Evolutionary conservation across 257 asterid genomes (phyloP).

Genomic region (Cordia subcordata): DNA sequence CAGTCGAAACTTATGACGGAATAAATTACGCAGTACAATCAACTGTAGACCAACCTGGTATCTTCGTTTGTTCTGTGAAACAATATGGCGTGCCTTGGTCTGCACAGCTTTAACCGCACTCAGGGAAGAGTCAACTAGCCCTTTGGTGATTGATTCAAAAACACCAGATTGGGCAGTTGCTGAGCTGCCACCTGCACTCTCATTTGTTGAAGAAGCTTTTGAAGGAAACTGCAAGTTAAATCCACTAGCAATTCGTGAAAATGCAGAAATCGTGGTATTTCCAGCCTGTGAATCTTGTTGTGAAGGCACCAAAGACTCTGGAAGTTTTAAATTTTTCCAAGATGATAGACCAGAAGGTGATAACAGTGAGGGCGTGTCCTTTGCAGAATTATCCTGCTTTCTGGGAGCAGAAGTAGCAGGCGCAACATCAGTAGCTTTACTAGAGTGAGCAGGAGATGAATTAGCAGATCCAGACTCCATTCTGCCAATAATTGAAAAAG

Average conservation of each 20-base stretch:
- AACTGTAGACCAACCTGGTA: slow-evolving; percentile 63
- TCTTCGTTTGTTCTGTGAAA: slow-evolving; percentile 95
- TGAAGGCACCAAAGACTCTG: slow-evolving; percentile 35
- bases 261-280: slow-evolving; percentile 44
- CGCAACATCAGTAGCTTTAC: slow-evolving; percentile 41
- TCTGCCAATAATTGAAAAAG: slow-evolving; percentile 19
- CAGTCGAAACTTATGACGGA: too few relatives aligned
- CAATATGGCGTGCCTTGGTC: slow-evolving; percentile 89
- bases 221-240: slow-evolving; percentile 54
- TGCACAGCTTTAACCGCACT: slow-evolving; percentile 94
- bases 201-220: slow-evolving; percentile 40
- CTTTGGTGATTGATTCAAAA: slow-evolving; percentile 74
- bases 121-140: slow-evolving; percentile 81
- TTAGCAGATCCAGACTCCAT: slow-evolving; percentile 63
- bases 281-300: slow-evolving; percentile 37
- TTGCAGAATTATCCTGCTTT: slow-evolving; percentile 35
- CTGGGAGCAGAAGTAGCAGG: slow-evolving; percentile 27
- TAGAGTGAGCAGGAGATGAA: slow-evolving; percentile 33
- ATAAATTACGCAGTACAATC: not conserved
- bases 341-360: slow-evolving; percentile 53
- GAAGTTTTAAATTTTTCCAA: slow-evolving; percentile 59
- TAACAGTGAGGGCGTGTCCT: slow-evolving; percentile 39
- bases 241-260: slow-evolving; percentile 87
- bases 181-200: slow-evolving; percentile 37
- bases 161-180: slow-evolving; percentile 59